These are phyloP conservation scores for Coelastrella sp. DNA, from an alignment of 139 green algal genomes.

Conservation along the genomic window DNA sequence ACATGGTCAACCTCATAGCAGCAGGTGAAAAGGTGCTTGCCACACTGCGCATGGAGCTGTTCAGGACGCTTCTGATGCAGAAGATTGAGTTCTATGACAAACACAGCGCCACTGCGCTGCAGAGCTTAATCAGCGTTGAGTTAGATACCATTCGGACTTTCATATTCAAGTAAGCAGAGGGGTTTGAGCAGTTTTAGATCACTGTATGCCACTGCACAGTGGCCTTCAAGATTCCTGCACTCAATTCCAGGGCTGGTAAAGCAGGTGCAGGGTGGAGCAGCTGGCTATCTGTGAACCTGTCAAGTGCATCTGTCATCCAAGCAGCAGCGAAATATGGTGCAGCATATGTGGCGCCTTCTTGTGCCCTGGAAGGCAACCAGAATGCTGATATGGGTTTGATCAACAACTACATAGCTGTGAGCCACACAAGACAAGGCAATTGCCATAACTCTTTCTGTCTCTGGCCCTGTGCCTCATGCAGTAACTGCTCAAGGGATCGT, in stretches of 20 bases:
- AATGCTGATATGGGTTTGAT: too few species aligned
- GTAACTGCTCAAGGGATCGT: constrained; percentile 82
- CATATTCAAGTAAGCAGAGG: constrained; percentile 76
- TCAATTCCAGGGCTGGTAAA: too few species aligned
- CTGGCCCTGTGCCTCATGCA: constrained; percentile 11
- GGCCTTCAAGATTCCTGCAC: too few species aligned
- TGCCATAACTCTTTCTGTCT: not conserved
- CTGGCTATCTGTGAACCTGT: not conserved
- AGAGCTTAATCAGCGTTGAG: constrained; percentile 81
- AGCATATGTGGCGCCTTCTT: too few species aligned
- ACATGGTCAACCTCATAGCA: constrained; percentile 81
- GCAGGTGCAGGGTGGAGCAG: not conserved
- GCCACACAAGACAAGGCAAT: not conserved
- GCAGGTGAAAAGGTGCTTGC: constrained; percentile 84
- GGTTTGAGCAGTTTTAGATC: not conserved
- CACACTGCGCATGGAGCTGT: constrained; percentile 80
- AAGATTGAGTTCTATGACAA: constrained; percentile 73
- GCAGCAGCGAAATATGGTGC: too few species aligned
- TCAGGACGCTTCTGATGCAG: constrained; percentile 87
- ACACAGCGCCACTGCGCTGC: constrained; percentile 76
- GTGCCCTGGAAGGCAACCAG: too few species aligned
- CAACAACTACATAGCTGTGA: not conserved
- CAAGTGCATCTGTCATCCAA: not conserved
- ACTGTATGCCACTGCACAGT: not conserved
- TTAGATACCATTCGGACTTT: constrained; percentile 86